Evolutionary conservation across 139 green algal genomes (phyloP), one percentile per base, ranked within the genome.

Genomic region (Pycnococcus provasolii): DNA sequence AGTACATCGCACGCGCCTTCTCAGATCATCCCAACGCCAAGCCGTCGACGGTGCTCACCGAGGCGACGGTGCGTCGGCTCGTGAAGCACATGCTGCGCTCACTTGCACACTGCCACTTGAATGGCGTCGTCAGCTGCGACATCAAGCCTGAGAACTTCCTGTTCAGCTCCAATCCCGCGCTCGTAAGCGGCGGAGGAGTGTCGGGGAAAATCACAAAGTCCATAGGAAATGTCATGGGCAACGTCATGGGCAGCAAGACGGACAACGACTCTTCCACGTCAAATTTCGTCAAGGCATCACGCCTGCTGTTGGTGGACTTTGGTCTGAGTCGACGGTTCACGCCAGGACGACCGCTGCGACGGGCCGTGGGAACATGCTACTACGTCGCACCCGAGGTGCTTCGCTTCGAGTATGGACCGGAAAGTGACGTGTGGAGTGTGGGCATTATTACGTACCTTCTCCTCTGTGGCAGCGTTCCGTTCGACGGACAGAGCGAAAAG

Each of bases 311-410:
- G 26, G 26, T 26, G 26, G 26, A 26, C 26, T 26, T 26, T 26
- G 26, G 26, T 26, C 26, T 26, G 26, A 26, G 26, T 26, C 26
- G 26, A 26, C 26, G 26, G 39, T 77, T 72, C 45, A n/a, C 37
- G 52, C 58, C 74, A 51, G 64, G 79, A 5, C 68, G 87, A 51
- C 48, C 78, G 1, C 82, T 91, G 55, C 80, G 68, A n/a, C 81
- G 90, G 64, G 75, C 90, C 41, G 79, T 90, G 1, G 84, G 84
- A 3, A 83, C 63, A 11, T 77, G 84, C 0, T 90, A 86, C 72
- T 90, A 90, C 58, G 85, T 90, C 8, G 85, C 85, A 0, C 85
- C 85, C 7, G 85, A 92, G 73, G 85, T 88, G 42, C 71, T 87
- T 47, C 55, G 61, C 42, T 44, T 64, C 8, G 62, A 69, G 43